Conservation (phyloP, 352 stramenopile genomes). For the Globisporangium canariense region DNA sequence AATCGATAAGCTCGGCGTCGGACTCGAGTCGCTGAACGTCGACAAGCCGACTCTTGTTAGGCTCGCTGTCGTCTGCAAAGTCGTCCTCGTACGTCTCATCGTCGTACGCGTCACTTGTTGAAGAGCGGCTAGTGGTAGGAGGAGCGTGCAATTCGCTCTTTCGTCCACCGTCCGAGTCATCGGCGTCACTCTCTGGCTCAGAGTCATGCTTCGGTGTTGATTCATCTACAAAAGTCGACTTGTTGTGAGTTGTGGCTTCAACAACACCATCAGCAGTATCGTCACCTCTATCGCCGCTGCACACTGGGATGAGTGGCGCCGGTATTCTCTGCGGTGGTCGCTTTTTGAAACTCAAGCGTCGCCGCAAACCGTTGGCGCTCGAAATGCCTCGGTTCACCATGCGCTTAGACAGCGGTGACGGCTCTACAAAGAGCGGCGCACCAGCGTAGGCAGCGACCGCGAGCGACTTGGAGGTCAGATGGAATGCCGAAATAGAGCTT, state of each 20-base stretch:
- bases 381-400: slow-evolving; percentile 27
- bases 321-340: slow-evolving; percentile 13
- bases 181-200: background rate
- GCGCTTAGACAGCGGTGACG: slow-evolving; percentile 41
- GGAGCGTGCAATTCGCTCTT: background rate
- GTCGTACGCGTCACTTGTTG: slow-evolving; percentile 7
- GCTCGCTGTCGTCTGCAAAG: slow-evolving; percentile 27
- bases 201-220: background rate
- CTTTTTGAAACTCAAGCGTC: slow-evolving; percentile 23
- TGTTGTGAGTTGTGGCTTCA: background rate
- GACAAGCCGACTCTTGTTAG: slow-evolving; percentile 3
- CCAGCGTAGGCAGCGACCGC: slow-evolving; percentile 31
- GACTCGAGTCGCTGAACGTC: slow-evolving; percentile 21
- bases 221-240: background rate
- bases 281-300: background rate
- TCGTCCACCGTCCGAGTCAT: background rate
- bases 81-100: slow-evolving; percentile 39
- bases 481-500: background rate
- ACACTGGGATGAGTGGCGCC: background rate
- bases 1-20: slow-evolving; percentile 41
- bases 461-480: slow-evolving; percentile 14
- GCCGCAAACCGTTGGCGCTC: slow-evolving; percentile 27
- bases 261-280: background rate
- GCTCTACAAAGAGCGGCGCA: slow-evolving; percentile 39
- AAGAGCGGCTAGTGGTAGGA: background rate